Evolutionary conservation across 148 eudicot genomes (phyloP), one percentile per base, ranked within the genome.

Genomic region (Rhododendron vialii): DNA sequence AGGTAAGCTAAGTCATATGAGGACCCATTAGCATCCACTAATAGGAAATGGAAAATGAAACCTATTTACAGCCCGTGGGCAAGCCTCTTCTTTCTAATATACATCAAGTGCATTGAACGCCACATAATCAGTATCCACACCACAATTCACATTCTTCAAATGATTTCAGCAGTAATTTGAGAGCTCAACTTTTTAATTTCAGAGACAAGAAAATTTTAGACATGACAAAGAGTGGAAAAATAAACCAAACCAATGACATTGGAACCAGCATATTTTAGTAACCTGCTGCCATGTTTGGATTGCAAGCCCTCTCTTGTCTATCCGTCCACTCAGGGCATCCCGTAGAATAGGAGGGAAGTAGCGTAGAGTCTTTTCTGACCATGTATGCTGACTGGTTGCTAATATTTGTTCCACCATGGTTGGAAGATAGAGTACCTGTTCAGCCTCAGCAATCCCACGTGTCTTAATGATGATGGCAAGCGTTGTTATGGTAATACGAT

Each of bases 241-340:
- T 7, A 71, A 71, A 13, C 12, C 30, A 33, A 30, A 24, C 65
- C 11, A 5, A 48, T 50, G 53, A 71, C 55, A 84, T 2, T 36
- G 11, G 63, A 33, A 59, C 36, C 45, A 74, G 65, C 35, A 63
- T 38, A 30, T 63, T 81, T 47, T 14, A 85, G 36, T 80, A 81
- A 96, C 99, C 98, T 95, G 96, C 90, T 95, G 98, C 99, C 99
- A 97, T 87, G 91, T 90, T 92, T 97, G 99, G 87, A 94, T 91
- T 65, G 98, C 92, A 83, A 89, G 59, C 59, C 96, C 95, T 85
- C 96, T 91, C 84, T 93, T 95, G 88, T 97, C 99, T 53, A 85
- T 87, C 24, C 99, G 94, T 63, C 96, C 96, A 87, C 85, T 88
- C 87, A 97, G 88, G 87, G 92, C 91, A 85, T 95, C 95, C 84